These are phyloP conservation scores for Aspergillus aculeatinus DNA, from an alignment of 2,329 filamentous ascomycete genomes.

Conservation along the genomic window DNA sequence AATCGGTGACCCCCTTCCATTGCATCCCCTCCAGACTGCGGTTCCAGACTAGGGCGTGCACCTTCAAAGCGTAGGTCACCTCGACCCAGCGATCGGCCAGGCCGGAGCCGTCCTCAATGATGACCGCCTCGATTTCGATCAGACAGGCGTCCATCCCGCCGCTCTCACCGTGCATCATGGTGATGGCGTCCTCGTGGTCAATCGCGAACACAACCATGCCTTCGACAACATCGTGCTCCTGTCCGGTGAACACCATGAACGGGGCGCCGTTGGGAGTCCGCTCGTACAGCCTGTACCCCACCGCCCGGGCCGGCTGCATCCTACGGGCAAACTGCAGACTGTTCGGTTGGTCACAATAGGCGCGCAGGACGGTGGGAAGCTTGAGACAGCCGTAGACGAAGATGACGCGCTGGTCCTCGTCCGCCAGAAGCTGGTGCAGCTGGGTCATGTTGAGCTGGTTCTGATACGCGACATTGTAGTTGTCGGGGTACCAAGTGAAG, in stretches of 20 bases:
- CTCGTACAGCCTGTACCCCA: neutral
- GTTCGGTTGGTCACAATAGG: neutral
- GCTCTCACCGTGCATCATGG: neutral
- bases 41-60: neutral
- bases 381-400: neutral
- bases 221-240: neutral
- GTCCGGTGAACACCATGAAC: neutral
- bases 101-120: neutral
- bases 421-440: neutral
- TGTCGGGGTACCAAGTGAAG: neutral
- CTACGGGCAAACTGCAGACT: neutral
- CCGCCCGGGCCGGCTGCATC: neutral
- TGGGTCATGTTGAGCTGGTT: neutral
- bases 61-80: neutral
- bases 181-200: neutral
- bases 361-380: neutral
- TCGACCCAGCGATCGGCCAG: neutral
- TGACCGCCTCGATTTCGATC: neutral
- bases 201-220: neutral
- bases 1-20: neutral
- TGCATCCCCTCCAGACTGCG: neutral
- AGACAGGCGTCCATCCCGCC: neutral
- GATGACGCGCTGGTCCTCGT: neutral
- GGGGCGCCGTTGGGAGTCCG: neutral
- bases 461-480: neutral